Conservation (phyloP, 306 rosid genomes). For the Dalbergia oliveri region DNA sequence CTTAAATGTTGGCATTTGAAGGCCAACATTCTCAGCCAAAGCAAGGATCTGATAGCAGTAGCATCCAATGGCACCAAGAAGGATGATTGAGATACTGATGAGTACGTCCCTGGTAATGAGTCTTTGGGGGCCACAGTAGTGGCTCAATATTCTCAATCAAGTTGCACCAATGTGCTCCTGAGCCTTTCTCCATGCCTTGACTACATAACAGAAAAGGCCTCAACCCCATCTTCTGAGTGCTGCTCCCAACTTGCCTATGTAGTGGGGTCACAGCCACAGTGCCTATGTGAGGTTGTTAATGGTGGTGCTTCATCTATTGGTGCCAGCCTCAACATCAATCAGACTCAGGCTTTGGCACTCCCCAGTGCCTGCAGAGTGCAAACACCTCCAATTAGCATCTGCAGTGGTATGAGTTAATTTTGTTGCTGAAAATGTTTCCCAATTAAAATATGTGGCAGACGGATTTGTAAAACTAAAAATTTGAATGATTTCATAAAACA, state of each 20-base stretch:
- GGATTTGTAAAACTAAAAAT: neutral
- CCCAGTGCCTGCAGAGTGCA: slow-evolving; percentile 61
- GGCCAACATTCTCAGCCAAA: neutral
- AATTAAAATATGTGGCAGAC: neutral
- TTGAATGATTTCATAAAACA: no score
- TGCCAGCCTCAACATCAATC: slow-evolving; percentile 61
- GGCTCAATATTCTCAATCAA: slow-evolving; percentile 57
- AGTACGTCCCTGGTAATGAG: slow-evolving; percentile 36
- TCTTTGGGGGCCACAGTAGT: slow-evolving; percentile 42
- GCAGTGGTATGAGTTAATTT: slow-evolving; percentile 47
- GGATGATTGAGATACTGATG: slow-evolving; percentile 35
- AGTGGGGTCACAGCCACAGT: slow-evolving; percentile 62
- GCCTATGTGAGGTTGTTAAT: slow-evolving; percentile 68
- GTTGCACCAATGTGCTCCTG: slow-evolving; percentile 60
- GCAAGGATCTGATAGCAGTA: slow-evolving; percentile 8
- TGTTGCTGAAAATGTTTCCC: slow-evolving; percentile 6
- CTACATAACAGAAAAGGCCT: slow-evolving; percentile 58
- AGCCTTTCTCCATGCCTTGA: slow-evolving; percentile 67
- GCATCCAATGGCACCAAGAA: slow-evolving; percentile 48
- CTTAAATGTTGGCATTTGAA: slow-evolving; percentile 34
- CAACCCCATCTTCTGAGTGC: slow-evolving; percentile 60
- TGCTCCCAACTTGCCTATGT: slow-evolving; percentile 66
- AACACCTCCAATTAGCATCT: slow-evolving; percentile 63
- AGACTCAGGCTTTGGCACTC: slow-evolving; percentile 62
- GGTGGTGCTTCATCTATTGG: slow-evolving; percentile 57